Percentiles rank a stretch among this genome's conserved stretches.
Evolutionary conservation across 1,284 basidiomycete genomes (phyloP).

Genomic region (Termitomyces sp.): DNA sequence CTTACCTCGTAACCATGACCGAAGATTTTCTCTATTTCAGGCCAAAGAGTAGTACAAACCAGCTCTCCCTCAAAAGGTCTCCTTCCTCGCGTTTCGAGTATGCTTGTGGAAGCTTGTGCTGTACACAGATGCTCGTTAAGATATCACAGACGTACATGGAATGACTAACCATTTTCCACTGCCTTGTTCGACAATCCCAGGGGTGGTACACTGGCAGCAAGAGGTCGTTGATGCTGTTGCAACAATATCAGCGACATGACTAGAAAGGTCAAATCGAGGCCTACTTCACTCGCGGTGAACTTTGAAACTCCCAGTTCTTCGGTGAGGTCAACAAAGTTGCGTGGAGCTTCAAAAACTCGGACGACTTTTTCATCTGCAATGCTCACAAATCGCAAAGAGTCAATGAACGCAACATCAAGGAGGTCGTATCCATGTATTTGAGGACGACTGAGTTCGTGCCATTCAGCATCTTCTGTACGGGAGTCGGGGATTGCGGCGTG

Average conservation of each 20-base stretch:
- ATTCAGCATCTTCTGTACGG: conserved; percentile 33
- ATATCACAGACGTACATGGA: neutral
- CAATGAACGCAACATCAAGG: conserved; percentile 74
- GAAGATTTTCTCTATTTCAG: conserved; percentile 95
- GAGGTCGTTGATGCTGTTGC: conserved; percentile 25
- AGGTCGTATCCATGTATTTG: conserved; percentile 95
- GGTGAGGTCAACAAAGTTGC: conserved; percentile 65
- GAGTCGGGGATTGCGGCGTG: conserved; percentile 52
- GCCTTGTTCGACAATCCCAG: conserved; percentile 37
- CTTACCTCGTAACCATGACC: conserved; percentile 94
- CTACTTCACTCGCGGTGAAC: conserved; percentile 45
- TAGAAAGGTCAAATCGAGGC: neutral
- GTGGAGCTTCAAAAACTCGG: conserved; percentile 86
- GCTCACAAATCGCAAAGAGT: conserved; percentile 74
- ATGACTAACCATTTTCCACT: conserved; percentile 46
- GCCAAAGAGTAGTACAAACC: conserved; percentile 88
- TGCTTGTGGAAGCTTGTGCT: conserved; percentile 8
- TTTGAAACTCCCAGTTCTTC: conserved; percentile 46
- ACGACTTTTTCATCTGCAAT: conserved; percentile 91
- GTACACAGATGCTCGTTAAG: neutral
- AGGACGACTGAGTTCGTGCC: conserved; percentile 87
- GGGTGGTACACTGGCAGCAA: conserved; percentile 31
- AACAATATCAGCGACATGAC: neutral
- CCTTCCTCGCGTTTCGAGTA: conserved; percentile 23
- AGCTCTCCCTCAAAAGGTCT: conserved; percentile 82